Base-by-base conservation (phyloP, 108 stramenopile species). In the Pseudonitzschia multistriata region DNA sequence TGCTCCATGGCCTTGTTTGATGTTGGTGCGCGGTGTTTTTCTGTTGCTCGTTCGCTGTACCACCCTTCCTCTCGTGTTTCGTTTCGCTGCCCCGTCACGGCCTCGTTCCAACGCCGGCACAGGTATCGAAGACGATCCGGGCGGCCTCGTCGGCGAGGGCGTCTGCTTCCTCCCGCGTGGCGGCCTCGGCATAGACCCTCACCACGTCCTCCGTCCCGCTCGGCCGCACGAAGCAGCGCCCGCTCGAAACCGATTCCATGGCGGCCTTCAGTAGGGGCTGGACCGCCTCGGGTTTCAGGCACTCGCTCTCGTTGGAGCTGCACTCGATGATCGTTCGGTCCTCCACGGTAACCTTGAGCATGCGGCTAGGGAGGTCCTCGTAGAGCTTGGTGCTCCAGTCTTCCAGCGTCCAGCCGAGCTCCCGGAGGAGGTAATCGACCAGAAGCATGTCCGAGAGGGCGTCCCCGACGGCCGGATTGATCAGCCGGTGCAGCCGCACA, bases 201-300 rank as follows among this genome's bases (percentile, higher is more conserved):
- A 99, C 99, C 22, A 96, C 97, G 78, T 98, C 94, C 85, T 99
- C 99, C 31, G 99, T 99, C 27, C 98, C 98, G 71, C 93, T 95
- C 13, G 98, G 96, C 37, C 99, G 87, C n/a, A 98, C 94, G 74
- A 99, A 99, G 62, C 82, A 85, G 25, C 99, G 84, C 21, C 80
- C 82, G n/a, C 45, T 53, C 11, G 53, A n/a, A 6, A 65, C 63
- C 47, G 42, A 68, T 52, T 65, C 55, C 53, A 86, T 78, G 79
- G 95, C 94, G 11, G 77, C 72, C 28, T 68, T 60, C 59, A 99
- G 79, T 17, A 76, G 85, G 14, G 49, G 81, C 83, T 99, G 99
- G 17, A 99, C 87, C 11, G 71, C 67, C 3, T 34, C 34, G 15
- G 99, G 99, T 36, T 67, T 33, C 0, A 88, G 50, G 49, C 93